Evolutionary conservation across 2,329 filamentous ascomycete species (phyloP).

Genomic region (Fusarium ramigenum): DNA sequence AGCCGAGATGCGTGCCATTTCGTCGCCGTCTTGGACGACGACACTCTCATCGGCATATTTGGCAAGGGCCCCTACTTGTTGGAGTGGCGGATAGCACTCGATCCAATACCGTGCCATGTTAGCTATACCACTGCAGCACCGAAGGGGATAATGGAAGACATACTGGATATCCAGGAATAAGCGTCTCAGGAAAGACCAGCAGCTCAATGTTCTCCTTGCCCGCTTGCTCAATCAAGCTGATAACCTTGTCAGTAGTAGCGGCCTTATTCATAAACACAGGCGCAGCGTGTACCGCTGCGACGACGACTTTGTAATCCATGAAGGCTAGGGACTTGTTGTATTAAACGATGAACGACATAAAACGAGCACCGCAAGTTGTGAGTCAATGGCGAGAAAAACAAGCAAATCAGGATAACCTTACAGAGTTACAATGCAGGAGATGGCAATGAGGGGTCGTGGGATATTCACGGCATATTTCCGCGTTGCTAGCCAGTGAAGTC

Average conservation of each 20-base stretch:
- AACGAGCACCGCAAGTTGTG: no score
- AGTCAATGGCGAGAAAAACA: not conserved
- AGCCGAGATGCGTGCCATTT: not conserved
- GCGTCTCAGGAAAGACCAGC: not conserved
- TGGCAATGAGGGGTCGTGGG: not conserved
- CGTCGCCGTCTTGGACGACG: not conserved
- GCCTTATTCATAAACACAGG: not conserved
- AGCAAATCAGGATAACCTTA: not conserved
- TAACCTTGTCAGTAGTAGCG: not conserved
- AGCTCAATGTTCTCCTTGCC: not conserved
- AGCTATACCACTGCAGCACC: not conserved
- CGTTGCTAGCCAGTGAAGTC: not conserved
- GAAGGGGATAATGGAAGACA: rapidly evolving
- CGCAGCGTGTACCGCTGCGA: not conserved
- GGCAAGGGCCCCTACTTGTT: not conserved
- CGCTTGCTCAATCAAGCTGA: not conserved
- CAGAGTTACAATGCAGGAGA: not conserved
- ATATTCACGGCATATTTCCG: not conserved
- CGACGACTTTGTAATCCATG: not conserved
- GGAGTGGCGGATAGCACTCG: not conserved
- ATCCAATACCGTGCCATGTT: not conserved
- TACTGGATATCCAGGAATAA: not conserved
- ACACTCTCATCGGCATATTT: not conserved
- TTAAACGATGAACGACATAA: no score
- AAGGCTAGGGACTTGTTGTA: no score